Evolutionary conservation across 2,329 filamentous ascomycete species (phyloP).

Genomic region (Tolypocladium capitatum): DNA sequence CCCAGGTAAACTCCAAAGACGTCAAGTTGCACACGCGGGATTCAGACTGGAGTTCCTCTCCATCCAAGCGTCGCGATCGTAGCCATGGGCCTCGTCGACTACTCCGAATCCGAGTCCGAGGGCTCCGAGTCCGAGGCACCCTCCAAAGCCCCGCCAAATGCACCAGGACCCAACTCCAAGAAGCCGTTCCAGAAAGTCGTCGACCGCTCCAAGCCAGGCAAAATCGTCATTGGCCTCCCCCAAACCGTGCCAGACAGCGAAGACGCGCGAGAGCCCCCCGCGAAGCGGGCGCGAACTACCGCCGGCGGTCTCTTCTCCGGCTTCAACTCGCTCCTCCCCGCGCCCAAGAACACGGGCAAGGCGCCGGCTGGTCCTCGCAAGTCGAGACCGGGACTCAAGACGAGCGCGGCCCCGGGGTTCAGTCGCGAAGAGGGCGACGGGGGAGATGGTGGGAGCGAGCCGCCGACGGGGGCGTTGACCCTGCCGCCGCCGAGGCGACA

Average conservation of each 20-base stretch:
- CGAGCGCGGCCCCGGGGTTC: constrained; percentile 72
- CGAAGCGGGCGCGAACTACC: constrained; percentile 53
- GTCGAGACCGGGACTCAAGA: constrained; percentile 45
- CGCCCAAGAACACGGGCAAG: constrained; percentile 53
- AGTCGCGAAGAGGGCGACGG: constrained; percentile 37
- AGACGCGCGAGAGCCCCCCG: constrained; percentile 34
- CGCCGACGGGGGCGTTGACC: constrained; percentile 12
- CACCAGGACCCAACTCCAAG: constrained; percentile 26
- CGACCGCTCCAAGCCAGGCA: constrained; percentile 67
- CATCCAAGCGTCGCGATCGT: background rate
- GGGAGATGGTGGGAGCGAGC: constrained; percentile 6
- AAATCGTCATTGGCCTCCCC: constrained; percentile 71
- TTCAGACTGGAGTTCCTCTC: background rate
- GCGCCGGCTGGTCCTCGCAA: constrained; percentile 16
- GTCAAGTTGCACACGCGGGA: background rate
- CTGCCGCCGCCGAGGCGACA: constrained; percentile 28
- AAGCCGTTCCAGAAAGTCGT: constrained; percentile 66
- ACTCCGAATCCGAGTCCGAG: constrained; percentile 70
- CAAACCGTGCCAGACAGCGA: constrained; percentile 27
- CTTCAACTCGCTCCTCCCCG: constrained; percentile 76
- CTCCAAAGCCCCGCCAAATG: constrained; percentile 16
- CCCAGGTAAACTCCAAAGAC: too few species aligned
- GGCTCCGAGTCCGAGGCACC: constrained; percentile 39
- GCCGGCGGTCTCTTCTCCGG: constrained; percentile 55
- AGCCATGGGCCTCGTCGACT: constrained; percentile 66